phyloP scores from a whole-genome alignment of 805 yeast species.

The Blastobotrys terrestris region DNA sequence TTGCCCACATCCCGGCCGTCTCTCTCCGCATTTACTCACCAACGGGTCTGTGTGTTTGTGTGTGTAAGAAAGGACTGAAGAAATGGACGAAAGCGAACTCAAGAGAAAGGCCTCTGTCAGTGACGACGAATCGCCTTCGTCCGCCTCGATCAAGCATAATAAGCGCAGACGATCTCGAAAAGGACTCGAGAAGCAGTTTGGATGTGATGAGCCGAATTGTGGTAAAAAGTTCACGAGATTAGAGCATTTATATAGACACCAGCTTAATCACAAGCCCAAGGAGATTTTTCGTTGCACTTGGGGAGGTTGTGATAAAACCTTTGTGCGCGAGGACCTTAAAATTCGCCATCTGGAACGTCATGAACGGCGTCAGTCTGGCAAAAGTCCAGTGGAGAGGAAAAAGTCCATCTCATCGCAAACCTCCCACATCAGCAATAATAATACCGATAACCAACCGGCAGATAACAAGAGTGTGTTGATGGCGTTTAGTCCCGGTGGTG shows the following conservation, averaged over 20 bases:
- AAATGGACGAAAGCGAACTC: neutral
- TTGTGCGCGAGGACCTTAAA: constrained; percentile 33
- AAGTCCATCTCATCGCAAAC: neutral
- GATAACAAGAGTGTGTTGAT: neutral
- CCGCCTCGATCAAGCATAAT: neutral
- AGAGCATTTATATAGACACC: constrained; percentile 26
- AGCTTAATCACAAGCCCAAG: constrained; percentile 30
- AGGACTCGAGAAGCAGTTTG: constrained; percentile 23
- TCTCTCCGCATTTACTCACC: neutral
- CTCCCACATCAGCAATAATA: neutral
- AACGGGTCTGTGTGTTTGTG: too few relatives aligned
- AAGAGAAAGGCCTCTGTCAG: neutral
- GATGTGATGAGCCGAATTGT: constrained; percentile 23
- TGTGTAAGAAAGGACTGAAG: too few relatives aligned
- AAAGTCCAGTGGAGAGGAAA: neutral
- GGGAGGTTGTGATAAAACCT: constrained; percentile 29
- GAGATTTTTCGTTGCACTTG: constrained; percentile 30
- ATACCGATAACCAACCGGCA: neutral
- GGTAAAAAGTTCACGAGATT: constrained; percentile 25
- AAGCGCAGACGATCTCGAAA: constrained; percentile 22
- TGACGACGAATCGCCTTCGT: neutral
- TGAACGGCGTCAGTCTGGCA: constrained; percentile 13
- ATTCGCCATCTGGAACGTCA: constrained; percentile 31
- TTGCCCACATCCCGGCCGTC: neutral
- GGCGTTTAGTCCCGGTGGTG: too few relatives aligned